Base-by-base conservation (phyloP, 2,329 filamentous ascomycete species). In the Chlorencoelia australis region DNA sequence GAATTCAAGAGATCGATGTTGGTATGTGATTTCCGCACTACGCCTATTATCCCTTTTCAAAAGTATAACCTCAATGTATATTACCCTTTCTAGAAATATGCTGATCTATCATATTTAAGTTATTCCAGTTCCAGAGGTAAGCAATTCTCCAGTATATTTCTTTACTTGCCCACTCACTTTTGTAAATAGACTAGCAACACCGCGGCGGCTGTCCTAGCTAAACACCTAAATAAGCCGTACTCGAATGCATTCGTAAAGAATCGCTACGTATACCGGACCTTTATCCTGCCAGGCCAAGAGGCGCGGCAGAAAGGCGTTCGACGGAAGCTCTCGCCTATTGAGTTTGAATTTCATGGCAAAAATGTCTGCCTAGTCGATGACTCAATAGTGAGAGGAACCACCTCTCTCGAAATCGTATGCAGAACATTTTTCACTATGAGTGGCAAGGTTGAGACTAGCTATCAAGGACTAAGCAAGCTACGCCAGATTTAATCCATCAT, bases 241-340 rank as follows among this genome's bases (percentile, higher is more conserved):
- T 79, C 73, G 40, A 82, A 84, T 54, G 87, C 79, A 2, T 89
- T 94, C 51, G 79, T 94, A 46, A 93, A 91, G 69, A 93, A 93
- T 60, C 73, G 84, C 35, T 93, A 93, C 57, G 81, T 93, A 42
- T 87, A 85, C 68, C 74, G 85, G 33, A 93, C 85, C 1, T 91
- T 89, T 58, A 89, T 87, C 55, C 82, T 84, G 79, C 79, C 88
- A 2, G 82, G 81, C 18, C 88, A 95, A 59, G 75, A 75, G 48
- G 73, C 78, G 13, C 72, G 88, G 4, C 76, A 91, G 53, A 89
- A 89, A 62, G 82, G 85, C 48, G 86, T 96, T 7, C 79, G 89
- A 4, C 75, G 88, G 32, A 96, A 96, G 64, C 70, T 96, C 25
- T 89, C 83, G 42, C 76, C 88, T 14, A 94, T 95, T 61, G 75